Percentiles rank a stretch among this genome's conserved stretches.
These are phyloP conservation scores for Xeromyces bisporus DNA, from an alignment of 495 filamentous ascomycete genomes.

Conservation along the genomic window DNA sequence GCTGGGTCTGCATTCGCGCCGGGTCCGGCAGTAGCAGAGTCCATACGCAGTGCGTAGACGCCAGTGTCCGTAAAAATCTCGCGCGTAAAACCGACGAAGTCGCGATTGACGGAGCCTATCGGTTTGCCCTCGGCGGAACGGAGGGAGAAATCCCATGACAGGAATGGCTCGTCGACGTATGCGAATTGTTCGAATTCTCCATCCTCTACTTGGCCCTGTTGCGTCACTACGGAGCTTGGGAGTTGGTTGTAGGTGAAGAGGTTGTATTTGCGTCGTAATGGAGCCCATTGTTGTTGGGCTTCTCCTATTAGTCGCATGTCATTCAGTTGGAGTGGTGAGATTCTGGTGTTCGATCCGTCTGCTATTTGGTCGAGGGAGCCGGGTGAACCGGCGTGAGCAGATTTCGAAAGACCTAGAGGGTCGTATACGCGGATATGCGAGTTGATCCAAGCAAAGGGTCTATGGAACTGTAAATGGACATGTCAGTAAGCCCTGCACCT, in stretches of 20 bases:
- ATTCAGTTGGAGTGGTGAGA: slow-evolving; percentile 33
- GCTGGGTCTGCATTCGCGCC: slow-evolving; percentile 19
- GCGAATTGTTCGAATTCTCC: slow-evolving; percentile 46
- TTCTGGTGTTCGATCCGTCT: slow-evolving; percentile 24
- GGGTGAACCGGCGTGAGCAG: slow-evolving; percentile 24
- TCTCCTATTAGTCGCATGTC: slow-evolving; percentile 53
- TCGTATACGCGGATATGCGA: slow-evolving; percentile 49
- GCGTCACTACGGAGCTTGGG: slow-evolving; percentile 27
- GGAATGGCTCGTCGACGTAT: slow-evolving; percentile 37
- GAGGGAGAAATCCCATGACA: slow-evolving; percentile 44
- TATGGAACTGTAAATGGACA: slow-evolving; percentile 46
- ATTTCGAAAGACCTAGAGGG: slow-evolving; percentile 30
- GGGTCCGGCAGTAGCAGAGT: slow-evolving; percentile 33
- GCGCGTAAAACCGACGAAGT: slow-evolving; percentile 51
- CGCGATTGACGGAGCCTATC: slow-evolving; percentile 49
- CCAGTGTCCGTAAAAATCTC: slow-evolving; percentile 59
- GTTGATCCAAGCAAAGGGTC: slow-evolving; percentile 53
- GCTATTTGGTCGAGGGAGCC: slow-evolving; percentile 22
- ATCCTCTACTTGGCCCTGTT: slow-evolving; percentile 29
- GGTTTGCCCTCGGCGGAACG: slow-evolving; percentile 26
- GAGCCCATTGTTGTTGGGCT: slow-evolving; percentile 53
- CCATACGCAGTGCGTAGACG: slow-evolving; percentile 54
- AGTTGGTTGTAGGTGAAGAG: slow-evolving; percentile 36
- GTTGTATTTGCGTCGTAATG: slow-evolving; percentile 49
- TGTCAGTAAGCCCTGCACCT: no score